Evolutionary conservation across 257 asterid species (phyloP).

Genomic region (Nicotiana tomentosiformis): DNA sequence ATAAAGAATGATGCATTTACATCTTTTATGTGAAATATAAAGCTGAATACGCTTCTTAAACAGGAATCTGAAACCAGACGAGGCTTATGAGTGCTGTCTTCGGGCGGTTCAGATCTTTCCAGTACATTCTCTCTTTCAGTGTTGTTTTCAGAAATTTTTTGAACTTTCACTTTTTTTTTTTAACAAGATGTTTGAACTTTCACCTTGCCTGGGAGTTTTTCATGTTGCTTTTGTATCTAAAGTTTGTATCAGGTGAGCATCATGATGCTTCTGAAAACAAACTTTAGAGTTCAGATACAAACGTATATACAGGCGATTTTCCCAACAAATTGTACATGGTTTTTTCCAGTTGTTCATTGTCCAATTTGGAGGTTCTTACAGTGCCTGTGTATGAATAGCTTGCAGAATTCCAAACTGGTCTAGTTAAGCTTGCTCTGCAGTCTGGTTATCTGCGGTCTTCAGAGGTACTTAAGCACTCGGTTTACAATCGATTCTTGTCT

Average conservation of each 20-base stretch:
- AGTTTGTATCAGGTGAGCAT: neutral
- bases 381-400: conserved; percentile 42
- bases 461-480: conserved; percentile 48
- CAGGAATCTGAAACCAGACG: conserved; percentile 73
- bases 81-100: conserved; percentile 94
- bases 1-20: neutral
- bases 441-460: conserved; percentile 63
- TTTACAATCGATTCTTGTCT: neutral
- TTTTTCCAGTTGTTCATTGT: conserved; percentile 1
- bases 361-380: conserved; percentile 2
- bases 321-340: neutral
- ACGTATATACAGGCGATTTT: neutral
- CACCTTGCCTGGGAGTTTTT: neutral
- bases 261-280: neutral
- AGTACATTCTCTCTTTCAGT: conserved; percentile 30
- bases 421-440: conserved; percentile 73
- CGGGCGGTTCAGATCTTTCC: conserved; percentile 79
- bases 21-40: conserved; percentile 7
- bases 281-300: neutral
- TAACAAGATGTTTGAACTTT: neutral
- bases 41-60: conserved; percentile 18
- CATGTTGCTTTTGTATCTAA: neutral
- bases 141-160: neutral
- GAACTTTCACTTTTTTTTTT: neutral
- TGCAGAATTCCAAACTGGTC: conserved; percentile 92